These are phyloP conservation scores for Prunus davidiana DNA, from an alignment of 306 rosid species.

Conservation along the genomic window DNA sequence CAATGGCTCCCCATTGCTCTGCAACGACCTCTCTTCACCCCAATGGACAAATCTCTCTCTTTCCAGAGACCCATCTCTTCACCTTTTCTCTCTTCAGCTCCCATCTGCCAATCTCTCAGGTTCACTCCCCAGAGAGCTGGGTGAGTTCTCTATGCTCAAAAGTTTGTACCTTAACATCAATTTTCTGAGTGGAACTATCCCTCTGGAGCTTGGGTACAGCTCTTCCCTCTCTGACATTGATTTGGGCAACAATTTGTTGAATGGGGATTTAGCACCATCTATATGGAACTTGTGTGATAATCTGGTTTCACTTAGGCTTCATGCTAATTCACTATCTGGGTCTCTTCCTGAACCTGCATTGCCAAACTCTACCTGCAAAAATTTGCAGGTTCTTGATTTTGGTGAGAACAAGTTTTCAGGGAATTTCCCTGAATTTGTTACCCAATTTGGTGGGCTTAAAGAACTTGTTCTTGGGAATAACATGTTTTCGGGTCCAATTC, in stretches of 20 bases:
- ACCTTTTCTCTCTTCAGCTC: slow-evolving; percentile 71
- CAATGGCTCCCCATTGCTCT: slow-evolving; percentile 51
- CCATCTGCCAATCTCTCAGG: slow-evolving; percentile 98
- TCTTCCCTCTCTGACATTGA: slow-evolving; percentile 75
- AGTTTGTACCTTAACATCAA: slow-evolving; percentile 77
- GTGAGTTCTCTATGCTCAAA: slow-evolving; percentile 75
- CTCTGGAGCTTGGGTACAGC: slow-evolving; percentile 85
- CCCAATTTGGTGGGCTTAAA: slow-evolving; percentile 57
- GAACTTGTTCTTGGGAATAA: slow-evolving; percentile 74
- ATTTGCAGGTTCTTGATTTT: slow-evolving; percentile 65
- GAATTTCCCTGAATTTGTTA: slow-evolving; percentile 68
- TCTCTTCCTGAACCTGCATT: slow-evolving; percentile 76
- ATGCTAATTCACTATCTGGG: slow-evolving; percentile 62
- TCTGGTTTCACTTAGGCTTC: slow-evolving; percentile 62
- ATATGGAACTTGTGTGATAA: slow-evolving; percentile 83
- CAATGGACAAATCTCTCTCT: slow-evolving; percentile 80
- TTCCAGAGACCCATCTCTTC: slow-evolving; percentile 65
- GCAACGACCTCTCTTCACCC: slow-evolving; percentile 67
- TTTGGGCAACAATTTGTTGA: slow-evolving; percentile 57
- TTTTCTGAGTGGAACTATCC: slow-evolving; percentile 62
- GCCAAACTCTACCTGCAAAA: slow-evolving; percentile 69
- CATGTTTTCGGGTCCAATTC: slow-evolving; percentile 59
- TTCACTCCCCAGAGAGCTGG: slow-evolving; percentile 77
- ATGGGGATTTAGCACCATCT: slow-evolving; percentile 68
- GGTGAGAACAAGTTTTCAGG: slow-evolving; percentile 74